Evolutionary conservation across 1,284 basidiomycete genomes (phyloP), one percentile per base, ranked within the genome.

Genomic region (Salmacisia buchloeana): DNA sequence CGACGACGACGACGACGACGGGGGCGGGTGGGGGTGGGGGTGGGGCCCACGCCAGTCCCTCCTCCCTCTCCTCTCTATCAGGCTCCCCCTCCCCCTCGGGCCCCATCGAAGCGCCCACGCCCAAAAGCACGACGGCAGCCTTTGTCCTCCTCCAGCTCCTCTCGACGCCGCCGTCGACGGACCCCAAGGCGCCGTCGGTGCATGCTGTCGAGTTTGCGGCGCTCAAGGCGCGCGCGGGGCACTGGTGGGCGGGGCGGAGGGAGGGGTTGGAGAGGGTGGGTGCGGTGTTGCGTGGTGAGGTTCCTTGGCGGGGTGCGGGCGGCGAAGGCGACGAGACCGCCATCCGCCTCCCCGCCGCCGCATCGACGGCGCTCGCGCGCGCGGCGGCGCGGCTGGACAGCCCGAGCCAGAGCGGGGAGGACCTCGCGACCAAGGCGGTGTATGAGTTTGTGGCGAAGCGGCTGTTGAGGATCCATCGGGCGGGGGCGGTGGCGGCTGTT

Each of bases 401-500:
- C 60, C 63, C 27, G 63, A 68, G 34, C 68, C 2, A 61, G 58
- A 36, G 29, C 2, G 69, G 70, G 29, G 64, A 64, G 12, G 34
- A 65, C 29, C 62, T 78, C 43, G 74, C 74, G 3, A 69, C 70
- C n/a, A 72, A 75, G 29, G 71, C 75, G 1, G 71, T 76, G 12
- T 78, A 78, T 54, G 71, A 67, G 18, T 69, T 78, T 63, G 72
- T 77, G 10, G 74, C 76, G 6, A 76, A 77, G 60, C 68, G 74
- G 60, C 61, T 77, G 23, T 67, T 78, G 41, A 58, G 65, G 7
- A 66, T 70, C 60, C 23, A 63, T 63, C 36, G 66, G 60, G 34
- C 56, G 57, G 36, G 62, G 21, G 49, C 29, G 13, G 12, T 9
- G 12, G 49, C 49, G 23, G 49, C 49, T 27, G 49, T 54, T 54